These are phyloP conservation scores for Metschnikowia proteae DNA, from an alignment of 805 yeast species.

Conservation along the genomic window DNA sequence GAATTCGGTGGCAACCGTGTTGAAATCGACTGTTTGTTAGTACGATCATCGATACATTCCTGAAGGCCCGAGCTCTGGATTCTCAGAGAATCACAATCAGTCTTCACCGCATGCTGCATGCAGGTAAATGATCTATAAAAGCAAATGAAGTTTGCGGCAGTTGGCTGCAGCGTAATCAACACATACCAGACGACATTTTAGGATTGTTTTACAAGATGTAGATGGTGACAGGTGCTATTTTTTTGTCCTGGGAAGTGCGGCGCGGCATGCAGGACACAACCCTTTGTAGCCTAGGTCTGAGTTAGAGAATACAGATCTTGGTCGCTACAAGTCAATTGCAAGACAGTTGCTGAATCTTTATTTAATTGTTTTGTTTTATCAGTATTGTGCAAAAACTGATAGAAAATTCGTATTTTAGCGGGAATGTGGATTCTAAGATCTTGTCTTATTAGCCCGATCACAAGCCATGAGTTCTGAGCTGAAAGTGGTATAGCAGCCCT, in stretches of 20 bases:
- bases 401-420: neutral
- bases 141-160: neutral
- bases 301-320: neutral
- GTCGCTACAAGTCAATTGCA: neutral
- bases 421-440: neutral
- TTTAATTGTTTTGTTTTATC: neutral
- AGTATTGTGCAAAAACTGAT: no score
- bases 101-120: neutral
- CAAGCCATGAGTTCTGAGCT: neutral
- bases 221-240: neutral
- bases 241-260: neutral
- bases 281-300: neutral
- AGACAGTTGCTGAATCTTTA: neutral
- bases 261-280: neutral
- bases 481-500: no score
- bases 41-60: neutral
- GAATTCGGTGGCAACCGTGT: conserved; percentile 65
- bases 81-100: no score
- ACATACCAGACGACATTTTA: conserved; percentile 4
- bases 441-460: neutral
- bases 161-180: neutral
- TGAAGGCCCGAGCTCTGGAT: neutral
- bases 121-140: neutral
- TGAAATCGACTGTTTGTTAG: conserved; percentile 37
- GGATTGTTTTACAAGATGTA: neutral